A percentile compares a stretch with the other conserved stretches of the same genome.
Evolutionary conservation across 345 rosid genomes (phyloP).

Genomic region (Murraya koenigii): DNA sequence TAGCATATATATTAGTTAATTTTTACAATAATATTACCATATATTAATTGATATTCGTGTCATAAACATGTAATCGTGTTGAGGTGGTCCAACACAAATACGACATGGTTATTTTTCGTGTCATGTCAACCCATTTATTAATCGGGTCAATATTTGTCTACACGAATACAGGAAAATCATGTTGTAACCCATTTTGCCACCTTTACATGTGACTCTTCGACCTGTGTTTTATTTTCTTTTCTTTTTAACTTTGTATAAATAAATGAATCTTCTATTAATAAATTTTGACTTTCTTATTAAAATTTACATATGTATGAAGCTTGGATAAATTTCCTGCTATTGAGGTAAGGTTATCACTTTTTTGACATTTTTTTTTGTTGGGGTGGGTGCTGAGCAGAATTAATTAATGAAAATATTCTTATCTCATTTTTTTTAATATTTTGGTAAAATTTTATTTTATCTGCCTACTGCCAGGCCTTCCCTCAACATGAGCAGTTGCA

Average conservation of each 20-base stretch:
- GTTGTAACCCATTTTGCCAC: too few relatives aligned
- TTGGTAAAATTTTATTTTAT: conserved; percentile 11
- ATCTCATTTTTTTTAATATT: background rate
- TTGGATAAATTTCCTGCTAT: conserved; percentile 8
- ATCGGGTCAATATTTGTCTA: too few relatives aligned
- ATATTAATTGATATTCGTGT: too few relatives aligned
- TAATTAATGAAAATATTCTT: background rate
- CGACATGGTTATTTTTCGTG: too few relatives aligned
- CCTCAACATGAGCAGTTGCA: conserved; percentile 72
- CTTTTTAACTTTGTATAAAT: background rate
- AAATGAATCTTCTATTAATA: background rate
- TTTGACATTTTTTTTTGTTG: background rate
- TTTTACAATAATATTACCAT: too few relatives aligned
- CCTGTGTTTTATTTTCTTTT: background rate
- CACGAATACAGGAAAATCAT: too few relatives aligned
- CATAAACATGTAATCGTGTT: too few relatives aligned
- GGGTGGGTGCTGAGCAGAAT: background rate
- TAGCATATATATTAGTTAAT: too few relatives aligned
- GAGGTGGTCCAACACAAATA: too few relatives aligned
- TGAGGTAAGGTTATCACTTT: conserved; percentile 1
- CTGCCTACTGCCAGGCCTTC: conserved; percentile 45
- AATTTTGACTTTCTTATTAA: background rate
- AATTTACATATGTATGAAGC: background rate
- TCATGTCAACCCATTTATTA: too few relatives aligned
- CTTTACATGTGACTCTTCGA: background rate